Evolutionary conservation across 1,284 basidiomycete species (phyloP).

Genomic region (Chiua sp.): DNA sequence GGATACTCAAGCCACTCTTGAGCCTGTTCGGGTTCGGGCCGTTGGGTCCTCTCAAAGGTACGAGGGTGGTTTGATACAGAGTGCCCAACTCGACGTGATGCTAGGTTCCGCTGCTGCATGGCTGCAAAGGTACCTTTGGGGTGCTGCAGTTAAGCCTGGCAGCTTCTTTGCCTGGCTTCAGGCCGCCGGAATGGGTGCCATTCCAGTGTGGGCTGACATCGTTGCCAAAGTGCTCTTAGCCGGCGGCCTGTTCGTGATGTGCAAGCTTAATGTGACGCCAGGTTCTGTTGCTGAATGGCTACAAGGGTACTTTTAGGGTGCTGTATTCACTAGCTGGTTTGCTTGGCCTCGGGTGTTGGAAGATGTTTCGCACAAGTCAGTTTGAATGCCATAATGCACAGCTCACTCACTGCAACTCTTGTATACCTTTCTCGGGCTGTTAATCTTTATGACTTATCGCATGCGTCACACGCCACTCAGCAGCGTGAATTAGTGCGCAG

Average conservation of each 20-base stretch:
- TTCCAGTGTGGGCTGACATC: constrained; percentile 7
- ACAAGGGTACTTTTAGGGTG: constrained; percentile 18
- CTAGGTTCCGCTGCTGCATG: constrained; percentile 19
- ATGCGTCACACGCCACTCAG: no score
- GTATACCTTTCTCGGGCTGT: no score
- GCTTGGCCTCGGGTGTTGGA: no score
- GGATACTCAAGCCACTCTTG: constrained; percentile 16
- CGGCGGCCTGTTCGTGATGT: no score
- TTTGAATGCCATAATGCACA: no score
- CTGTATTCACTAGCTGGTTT: no score
- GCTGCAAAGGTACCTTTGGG: constrained; percentile 17
- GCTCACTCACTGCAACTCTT: no score
- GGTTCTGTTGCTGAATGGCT: constrained; percentile 20
- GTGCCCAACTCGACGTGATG: not conserved
- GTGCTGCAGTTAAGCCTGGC: not conserved
- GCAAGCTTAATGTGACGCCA: not conserved
- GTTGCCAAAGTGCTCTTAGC: no score
- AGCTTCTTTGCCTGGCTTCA: constrained; percentile 24
- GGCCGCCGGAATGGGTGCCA: constrained; percentile 16
- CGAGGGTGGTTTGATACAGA: not conserved
- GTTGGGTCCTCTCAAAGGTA: constrained; percentile 23
- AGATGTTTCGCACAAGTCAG: no score
- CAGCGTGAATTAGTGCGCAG: no score
- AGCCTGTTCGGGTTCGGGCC: constrained; percentile 24
- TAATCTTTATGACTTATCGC: no score